Percentiles rank a stretch among this genome's conserved stretches.
Conservation (phyloP, 306 rosid genomes). For the Begonia fuchsioides region DNA sequence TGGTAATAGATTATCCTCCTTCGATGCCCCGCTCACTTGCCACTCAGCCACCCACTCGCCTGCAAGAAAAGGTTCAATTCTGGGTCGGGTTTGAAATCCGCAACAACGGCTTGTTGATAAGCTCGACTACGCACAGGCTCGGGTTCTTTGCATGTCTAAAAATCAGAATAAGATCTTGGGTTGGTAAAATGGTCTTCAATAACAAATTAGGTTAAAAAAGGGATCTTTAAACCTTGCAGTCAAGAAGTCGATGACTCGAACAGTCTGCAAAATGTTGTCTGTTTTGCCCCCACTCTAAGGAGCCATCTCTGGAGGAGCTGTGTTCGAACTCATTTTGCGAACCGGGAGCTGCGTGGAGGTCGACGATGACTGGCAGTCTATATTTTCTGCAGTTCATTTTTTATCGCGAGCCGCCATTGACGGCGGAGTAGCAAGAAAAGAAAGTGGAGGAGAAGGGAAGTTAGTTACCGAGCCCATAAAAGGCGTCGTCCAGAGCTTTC, state of each 20-base stretch:
- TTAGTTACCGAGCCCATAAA: slow-evolving; percentile 45
- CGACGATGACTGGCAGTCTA: slow-evolving; percentile 49
- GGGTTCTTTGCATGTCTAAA: slow-evolving; percentile 36
- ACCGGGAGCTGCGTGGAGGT: slow-evolving; percentile 74
- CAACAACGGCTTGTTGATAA: slow-evolving; percentile 47
- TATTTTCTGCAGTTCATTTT: slow-evolving; percentile 34
- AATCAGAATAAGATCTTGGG: not conserved
- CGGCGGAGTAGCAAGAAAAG: no score
- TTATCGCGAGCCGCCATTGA: no score
- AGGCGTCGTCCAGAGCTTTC: slow-evolving; percentile 50
- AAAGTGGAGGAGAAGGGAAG: not conserved
- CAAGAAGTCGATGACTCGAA: slow-evolving; percentile 50
- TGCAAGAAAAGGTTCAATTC: slow-evolving; percentile 4
- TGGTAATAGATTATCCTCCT: slow-evolving; percentile 51
- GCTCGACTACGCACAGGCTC: slow-evolving; percentile 57
- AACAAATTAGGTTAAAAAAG: no score
- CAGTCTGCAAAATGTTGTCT: slow-evolving; percentile 46
- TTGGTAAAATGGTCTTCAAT: no score
- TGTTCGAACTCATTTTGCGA: slow-evolving; percentile 64
- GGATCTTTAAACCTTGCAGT: slow-evolving; percentile 34
- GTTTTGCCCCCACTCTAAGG: slow-evolving; percentile 61
- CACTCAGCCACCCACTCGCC: slow-evolving; percentile 81
- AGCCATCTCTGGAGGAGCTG: slow-evolving; percentile 54
- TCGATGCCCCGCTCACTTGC: slow-evolving; percentile 30
- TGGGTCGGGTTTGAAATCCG: no score